Base-by-base conservation (phyloP, 495 filamentous ascomycete genomes). In the Penicillium pancosmium region DNA sequence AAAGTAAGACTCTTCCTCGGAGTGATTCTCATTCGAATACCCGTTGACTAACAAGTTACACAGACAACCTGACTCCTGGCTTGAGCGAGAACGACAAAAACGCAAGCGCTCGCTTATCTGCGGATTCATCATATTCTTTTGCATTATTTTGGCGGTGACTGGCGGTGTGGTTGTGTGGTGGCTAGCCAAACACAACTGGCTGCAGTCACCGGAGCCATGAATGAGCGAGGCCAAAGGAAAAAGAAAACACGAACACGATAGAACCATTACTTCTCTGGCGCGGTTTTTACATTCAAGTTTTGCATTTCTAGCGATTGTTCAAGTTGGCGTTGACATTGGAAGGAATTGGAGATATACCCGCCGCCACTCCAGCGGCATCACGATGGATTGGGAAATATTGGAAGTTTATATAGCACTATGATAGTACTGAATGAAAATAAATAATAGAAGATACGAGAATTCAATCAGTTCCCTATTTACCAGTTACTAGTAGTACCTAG, bases 151-250 rank as follows among this genome's bases (percentile, higher is more conserved):
- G 12, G n/a, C 75, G 12, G 55, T 72, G 4, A 64, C 61, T 4
- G 72, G 63, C 15, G 63, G 67, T 3, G 68, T 71, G 12, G 57
- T 78, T 6, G 61, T 80, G 8, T 76, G 72, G 73, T 78, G 73
- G 68, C 63, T 79, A 9, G 65, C 60, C 25, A 67, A 72, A 43
- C 75, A 78, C 56, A 66, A 75, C 47, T 79, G 77, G 77, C 50
- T 77, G 21, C 66, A 64, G 23, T 56, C 63, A 16, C 56, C 57
- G 21, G 59, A 66, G 40, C 63, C 63, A 23, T 64, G 31, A 48
- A 18, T 6, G 0, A 16, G 27, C 27, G 23, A 23, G 23, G 3
- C 3, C 23, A 27, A 27, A 27, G 8, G 23, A 27, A 34, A 33
- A 13, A 10, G 27, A 38, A 19, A 40, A 15, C n/a, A 52, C 4